Evolutionary conservation across 257 asterid species (phyloP).

Genomic region (Penstemon eatonii): DNA sequence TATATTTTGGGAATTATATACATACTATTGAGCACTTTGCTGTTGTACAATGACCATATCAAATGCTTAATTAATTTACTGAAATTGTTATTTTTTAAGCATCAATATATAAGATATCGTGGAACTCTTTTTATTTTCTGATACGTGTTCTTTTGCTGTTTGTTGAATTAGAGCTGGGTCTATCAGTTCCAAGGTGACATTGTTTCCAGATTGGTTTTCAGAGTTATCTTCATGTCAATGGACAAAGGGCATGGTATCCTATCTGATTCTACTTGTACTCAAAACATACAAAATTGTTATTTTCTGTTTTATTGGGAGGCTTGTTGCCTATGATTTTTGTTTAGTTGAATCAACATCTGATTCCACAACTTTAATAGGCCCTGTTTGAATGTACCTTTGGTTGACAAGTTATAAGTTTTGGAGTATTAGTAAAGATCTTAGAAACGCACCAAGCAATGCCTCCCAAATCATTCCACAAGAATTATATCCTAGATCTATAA

Average conservation of each 20-base stretch:
- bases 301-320: background rate
- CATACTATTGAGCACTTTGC: slow-evolving; percentile 21
- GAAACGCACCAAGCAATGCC: slow-evolving; percentile 45
- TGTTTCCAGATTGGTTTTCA: slow-evolving; percentile 33
- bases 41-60: slow-evolving; percentile 8
- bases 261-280: slow-evolving; percentile 24
- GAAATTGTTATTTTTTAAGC: background rate
- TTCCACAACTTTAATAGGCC: no score
- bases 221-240: slow-evolving; percentile 38
- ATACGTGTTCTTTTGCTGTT: slow-evolving; percentile 38
- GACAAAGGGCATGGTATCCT: slow-evolving; percentile 35
- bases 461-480: slow-evolving; percentile 46
- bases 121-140: slow-evolving; percentile 31
- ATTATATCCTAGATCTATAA: slow-evolving; percentile 36
- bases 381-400: no score
- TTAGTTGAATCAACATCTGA: background rate
- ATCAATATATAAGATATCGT: no score
- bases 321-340: background rate
- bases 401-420: no score
- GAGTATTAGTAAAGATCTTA: no score
- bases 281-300: background rate
- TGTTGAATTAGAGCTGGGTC: slow-evolving; percentile 75
- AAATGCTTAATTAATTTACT: background rate
- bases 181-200: slow-evolving; percentile 88
- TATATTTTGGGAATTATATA: slow-evolving; percentile 21